phyloP scores from a whole-genome alignment of 2,329 filamentous ascomycete species.

The Colletotrichum caudatum region DNA sequence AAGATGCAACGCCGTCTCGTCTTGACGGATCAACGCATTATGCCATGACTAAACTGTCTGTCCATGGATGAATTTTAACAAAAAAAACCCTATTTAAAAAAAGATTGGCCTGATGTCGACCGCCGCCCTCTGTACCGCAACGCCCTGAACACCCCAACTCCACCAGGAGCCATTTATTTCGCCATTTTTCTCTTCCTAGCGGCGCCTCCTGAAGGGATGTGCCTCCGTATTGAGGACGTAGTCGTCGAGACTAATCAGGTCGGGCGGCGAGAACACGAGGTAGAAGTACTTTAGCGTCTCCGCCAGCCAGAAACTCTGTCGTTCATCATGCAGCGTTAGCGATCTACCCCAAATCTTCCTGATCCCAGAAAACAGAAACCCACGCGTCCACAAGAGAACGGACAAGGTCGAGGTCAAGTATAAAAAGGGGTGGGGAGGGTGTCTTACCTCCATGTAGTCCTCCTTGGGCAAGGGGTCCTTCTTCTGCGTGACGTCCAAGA shows the following conservation, averaged over 20 bases:
- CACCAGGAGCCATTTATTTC: not conserved
- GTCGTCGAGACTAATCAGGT: constrained; percentile 73
- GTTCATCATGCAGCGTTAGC: constrained; percentile 4
- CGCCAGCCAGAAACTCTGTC: constrained; percentile 77
- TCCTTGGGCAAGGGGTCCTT: constrained; percentile 58
- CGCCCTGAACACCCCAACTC: not conserved
- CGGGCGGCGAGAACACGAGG: constrained; percentile 74
- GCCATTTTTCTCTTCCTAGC: constrained; percentile 8
- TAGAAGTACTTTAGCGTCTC: constrained; percentile 85
- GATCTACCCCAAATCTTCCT: constrained; percentile 8
- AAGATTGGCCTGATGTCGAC: too few species aligned
- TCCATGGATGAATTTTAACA: too few species aligned
- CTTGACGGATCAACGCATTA: not conserved
- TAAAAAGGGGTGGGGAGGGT: not conserved
- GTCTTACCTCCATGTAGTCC: constrained; percentile 54
- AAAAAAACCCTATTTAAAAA: not conserved
- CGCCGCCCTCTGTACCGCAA: not conserved
- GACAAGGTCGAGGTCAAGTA: not conserved
- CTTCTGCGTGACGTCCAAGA: constrained; percentile 62
- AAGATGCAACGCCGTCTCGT: not conserved
- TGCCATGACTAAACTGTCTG: too few species aligned
- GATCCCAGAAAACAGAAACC: constrained; percentile 11
- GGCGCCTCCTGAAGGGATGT: constrained; percentile 54
- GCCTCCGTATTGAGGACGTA: constrained; percentile 72
- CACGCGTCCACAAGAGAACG: not conserved